Base-by-base conservation (phyloP, 192 early-diverging fungal genomes). In the Coemansia sp. region DNA sequence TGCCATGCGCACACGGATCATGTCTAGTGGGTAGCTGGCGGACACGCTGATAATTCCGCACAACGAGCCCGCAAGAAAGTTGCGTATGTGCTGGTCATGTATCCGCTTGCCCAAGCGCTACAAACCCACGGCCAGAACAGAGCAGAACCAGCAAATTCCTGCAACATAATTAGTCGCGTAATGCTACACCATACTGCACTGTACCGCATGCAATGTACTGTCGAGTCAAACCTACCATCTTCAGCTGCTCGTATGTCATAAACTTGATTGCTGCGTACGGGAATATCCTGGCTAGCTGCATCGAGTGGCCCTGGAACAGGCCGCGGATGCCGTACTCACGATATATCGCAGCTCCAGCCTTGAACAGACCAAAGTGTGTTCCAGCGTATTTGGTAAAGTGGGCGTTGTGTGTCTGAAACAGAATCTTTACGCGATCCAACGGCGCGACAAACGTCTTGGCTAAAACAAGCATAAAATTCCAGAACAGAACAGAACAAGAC, bases 231-330 rank as follows among this genome's bases (percentile, higher is more conserved):
- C 46, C 24, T 48, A 82, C 80, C 43, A 75, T 58, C 58, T 84
- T 82, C 58, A 87, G 88, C 73, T 99, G 95, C 81, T 99, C 97
- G 69, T 92, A 95, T 7, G 88, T 87, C 85, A 96, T 94, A 65
- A 96, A 99, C 70, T 97, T 97, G 70, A 99, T 91, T 8, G 94
- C 92, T 0, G 93, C 92, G 64, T 97, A 99, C 4, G 97, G 97
- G 69, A 97, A 97, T 58, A 99, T 96, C 25, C 97, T 81, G 1
- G 95, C 78, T 4, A 99, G 76, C 28, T 95, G 95, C 35, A 92
- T 95, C 19, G 88, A 92, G 66, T 99, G 94, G 33, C 97, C 97
- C 78, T 95, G 93, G 57, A 95, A 96, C 21, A 99, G 81, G 5
- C 93, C 95, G 4, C 72, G 73, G 3, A 89, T 28, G 0, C 97